phyloP scores from a whole-genome alignment of 495 filamentous ascomycete species.

The Hypoxylon perforatum region DNA sequence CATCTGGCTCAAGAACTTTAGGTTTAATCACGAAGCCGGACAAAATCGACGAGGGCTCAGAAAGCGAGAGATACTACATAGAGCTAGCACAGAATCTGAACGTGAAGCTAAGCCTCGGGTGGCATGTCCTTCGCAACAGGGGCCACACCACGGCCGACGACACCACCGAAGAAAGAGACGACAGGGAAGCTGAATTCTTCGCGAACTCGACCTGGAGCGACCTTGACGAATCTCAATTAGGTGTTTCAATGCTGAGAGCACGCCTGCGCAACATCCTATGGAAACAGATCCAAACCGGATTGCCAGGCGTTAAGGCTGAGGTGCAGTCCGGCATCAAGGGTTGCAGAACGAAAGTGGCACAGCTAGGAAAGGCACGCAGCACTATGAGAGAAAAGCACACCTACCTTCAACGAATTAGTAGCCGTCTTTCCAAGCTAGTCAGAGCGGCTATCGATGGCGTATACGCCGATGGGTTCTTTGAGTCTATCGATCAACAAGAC shows the following conservation, averaged over 20 bases:
- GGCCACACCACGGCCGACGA: slow-evolving; percentile 49
- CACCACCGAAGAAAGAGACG: slow-evolving; percentile 48
- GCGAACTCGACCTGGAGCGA: slow-evolving; percentile 25
- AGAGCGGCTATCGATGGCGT: slow-evolving; percentile 40
- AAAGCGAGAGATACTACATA: slow-evolving; percentile 53
- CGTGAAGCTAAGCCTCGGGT: slow-evolving; percentile 58
- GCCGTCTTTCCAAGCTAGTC: slow-evolving; percentile 26
- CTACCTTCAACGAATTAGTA: slow-evolving; percentile 52
- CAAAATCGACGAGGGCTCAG: slow-evolving; percentile 52
- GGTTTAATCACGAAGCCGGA: slow-evolving; percentile 67
- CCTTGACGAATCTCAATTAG: slow-evolving; percentile 27
- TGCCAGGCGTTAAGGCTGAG: slow-evolving; percentile 39
- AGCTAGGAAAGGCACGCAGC: slow-evolving; percentile 39
- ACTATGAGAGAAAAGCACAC: slow-evolving; percentile 54
- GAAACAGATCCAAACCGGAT: slow-evolving; percentile 35
- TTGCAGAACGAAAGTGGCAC: slow-evolving; percentile 25
- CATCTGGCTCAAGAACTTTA: slow-evolving; percentile 53
- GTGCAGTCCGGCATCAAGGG: slow-evolving; percentile 37
- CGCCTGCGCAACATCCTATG: slow-evolving; percentile 37
- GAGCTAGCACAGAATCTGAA: slow-evolving; percentile 59
- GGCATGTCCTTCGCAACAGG: slow-evolving; percentile 62
- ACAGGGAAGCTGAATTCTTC: slow-evolving; percentile 50
- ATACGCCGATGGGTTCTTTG: slow-evolving; percentile 42
- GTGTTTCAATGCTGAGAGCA: slow-evolving; percentile 28
- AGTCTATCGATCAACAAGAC: slow-evolving; percentile 39